phyloP scores from a whole-genome alignment of 2,329 filamentous ascomycete genomes.

The Pestalotiopsis sp. region DNA sequence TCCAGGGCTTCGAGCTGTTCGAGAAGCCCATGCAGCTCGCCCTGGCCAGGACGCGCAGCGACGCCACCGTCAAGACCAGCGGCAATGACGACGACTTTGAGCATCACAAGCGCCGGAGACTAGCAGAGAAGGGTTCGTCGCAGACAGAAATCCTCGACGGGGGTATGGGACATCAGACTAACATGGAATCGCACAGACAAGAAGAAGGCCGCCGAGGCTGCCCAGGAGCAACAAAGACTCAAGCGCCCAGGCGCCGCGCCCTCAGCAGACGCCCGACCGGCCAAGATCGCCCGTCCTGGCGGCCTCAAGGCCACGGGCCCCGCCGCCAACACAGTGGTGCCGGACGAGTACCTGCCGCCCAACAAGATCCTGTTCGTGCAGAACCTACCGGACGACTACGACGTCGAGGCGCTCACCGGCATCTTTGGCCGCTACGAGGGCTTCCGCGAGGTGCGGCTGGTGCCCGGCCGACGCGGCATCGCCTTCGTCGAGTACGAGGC shows the following conservation, averaged over 20 bases:
- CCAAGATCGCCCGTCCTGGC: conserved; percentile 70
- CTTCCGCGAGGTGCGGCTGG: conserved; percentile 88
- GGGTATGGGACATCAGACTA: conserved; percentile 9
- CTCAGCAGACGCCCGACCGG: conserved; percentile 55
- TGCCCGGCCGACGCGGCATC: conserved; percentile 84
- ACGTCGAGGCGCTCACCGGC: conserved; percentile 74
- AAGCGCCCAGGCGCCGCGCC: conserved; percentile 60
- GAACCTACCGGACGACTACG: conserved; percentile 86
- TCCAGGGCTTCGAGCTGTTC: conserved; percentile 91
- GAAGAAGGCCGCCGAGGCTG: conserved; percentile 82
- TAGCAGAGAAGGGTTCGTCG: conserved; percentile 83
- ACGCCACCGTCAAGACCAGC: conserved; percentile 78
- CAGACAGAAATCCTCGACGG: neutral
- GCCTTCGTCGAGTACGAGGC: conserved; percentile 97
- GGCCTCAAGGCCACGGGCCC: conserved; percentile 78
- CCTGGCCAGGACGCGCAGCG: conserved; percentile 80
- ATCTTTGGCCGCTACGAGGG: conserved; percentile 91
- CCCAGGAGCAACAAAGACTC: conserved; percentile 76
- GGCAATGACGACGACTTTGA: conserved; percentile 84
- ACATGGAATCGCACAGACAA: conserved; percentile 46
- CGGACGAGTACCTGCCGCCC: conserved; percentile 96
- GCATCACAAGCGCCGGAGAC: conserved; percentile 77
- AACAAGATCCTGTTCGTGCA: conserved; percentile 97
- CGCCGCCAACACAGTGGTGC: conserved; percentile 72
- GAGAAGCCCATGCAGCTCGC: conserved; percentile 87